phyloP scores from a whole-genome alignment of 768 basidiomycete species.

The Heimioporus sp. region DNA sequence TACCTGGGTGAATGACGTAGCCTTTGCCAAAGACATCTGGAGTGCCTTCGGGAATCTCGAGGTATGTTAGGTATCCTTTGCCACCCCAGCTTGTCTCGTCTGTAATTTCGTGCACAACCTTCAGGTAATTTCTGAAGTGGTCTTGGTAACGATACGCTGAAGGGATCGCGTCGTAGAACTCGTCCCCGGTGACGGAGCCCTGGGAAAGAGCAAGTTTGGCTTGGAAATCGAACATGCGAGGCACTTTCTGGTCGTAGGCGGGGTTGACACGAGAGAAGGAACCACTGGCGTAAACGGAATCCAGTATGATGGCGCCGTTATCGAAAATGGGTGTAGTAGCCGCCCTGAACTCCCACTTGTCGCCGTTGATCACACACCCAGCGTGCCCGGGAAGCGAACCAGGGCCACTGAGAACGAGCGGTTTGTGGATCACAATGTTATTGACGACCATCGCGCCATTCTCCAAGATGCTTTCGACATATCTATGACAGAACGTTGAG shows the following conservation, averaged over 20 bases:
- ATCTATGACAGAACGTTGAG: conserved; percentile 12
- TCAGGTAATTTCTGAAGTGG: conserved; percentile 28
- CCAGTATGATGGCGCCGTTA: conserved; percentile 24
- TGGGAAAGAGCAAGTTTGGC: conserved; percentile 18
- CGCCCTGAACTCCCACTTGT: conserved; percentile 30
- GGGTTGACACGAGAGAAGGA: conserved; percentile 26
- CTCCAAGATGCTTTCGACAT: conserved; percentile 31
- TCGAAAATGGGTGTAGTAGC: conserved; percentile 22
- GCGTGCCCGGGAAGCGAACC: conserved; percentile 18
- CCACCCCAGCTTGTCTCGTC: conserved; percentile 26
- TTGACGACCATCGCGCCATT: conserved; percentile 31
- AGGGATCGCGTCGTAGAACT: conserved; percentile 18
- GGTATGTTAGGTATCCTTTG: conserved; percentile 27
- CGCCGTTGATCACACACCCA: conserved; percentile 26
- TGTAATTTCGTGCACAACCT: conserved; percentile 25
- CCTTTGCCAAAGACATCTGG: conserved; percentile 29
- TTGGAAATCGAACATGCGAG: conserved; percentile 23
- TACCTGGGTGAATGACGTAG: conserved; percentile 33
- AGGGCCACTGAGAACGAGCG: conserved; percentile 22
- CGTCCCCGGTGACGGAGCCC: conserved; percentile 16
- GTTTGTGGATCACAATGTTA: conserved; percentile 29
- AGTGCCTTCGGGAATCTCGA: conserved; percentile 19
- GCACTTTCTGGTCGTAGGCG: conserved; percentile 21
- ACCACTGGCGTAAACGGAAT: conserved; percentile 30
- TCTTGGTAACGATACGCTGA: conserved; percentile 20